Conservation (phyloP, 495 filamentous ascomycete species). For the Sporormia fimetaria region DNA sequence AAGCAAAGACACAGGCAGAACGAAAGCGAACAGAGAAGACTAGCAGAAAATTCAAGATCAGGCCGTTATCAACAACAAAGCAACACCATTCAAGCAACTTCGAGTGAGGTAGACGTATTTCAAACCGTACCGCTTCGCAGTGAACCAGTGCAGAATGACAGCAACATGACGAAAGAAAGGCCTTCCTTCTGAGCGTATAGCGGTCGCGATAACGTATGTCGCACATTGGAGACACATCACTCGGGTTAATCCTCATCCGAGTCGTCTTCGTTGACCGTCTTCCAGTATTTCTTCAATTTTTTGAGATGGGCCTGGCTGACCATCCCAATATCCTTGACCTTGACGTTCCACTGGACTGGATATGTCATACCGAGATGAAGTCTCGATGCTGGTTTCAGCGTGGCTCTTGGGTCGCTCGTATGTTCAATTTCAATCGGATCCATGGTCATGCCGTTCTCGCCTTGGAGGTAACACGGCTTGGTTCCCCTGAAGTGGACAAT, state of each 20-base stretch:
- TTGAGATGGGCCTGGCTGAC: slow-evolving; percentile 24
- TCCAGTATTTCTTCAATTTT: slow-evolving; percentile 1
- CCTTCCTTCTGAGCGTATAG: not conserved
- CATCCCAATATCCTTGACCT: slow-evolving; percentile 29
- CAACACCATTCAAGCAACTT: too few species aligned
- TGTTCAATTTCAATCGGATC: slow-evolving; percentile 12
- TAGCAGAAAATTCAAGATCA: too few species aligned
- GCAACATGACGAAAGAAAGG: not conserved
- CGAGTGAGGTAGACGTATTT: too few species aligned
- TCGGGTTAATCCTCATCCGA: not conserved
- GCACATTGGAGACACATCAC: not conserved
- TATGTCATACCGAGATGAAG: slow-evolving; percentile 6
- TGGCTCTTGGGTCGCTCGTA: not conserved
- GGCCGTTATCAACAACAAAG: too few species aligned
- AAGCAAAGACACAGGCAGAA: too few species aligned
- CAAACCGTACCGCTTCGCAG: too few species aligned
- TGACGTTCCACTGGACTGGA: slow-evolving; percentile 14
- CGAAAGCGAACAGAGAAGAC: too few species aligned
- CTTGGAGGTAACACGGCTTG: not conserved
- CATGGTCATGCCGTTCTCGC: slow-evolving; percentile 6
- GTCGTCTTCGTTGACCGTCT: not conserved
- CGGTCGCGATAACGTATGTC: too few species aligned
- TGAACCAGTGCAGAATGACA: too few species aligned
- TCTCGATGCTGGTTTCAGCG: slow-evolving; percentile 1
- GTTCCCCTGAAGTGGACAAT: slow-evolving; percentile 33